Evolutionary conservation across 1,139 yeast genomes (phyloP).

Genomic region (Sugiyamaella novakii): DNA sequence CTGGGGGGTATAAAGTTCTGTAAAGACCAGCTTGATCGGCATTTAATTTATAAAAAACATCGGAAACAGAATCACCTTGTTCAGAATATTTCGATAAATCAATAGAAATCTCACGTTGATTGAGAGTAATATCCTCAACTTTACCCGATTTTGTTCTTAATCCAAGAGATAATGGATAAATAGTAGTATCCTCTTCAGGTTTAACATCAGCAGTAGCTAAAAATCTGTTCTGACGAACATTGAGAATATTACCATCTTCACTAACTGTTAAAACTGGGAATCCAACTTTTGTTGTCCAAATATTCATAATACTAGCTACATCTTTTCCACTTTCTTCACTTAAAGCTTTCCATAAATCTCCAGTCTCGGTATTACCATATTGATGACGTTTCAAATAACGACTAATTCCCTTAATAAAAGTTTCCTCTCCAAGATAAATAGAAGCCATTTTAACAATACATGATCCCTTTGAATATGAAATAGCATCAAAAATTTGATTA

Average conservation of each 20-base stretch:
- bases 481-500: conserved; percentile 84
- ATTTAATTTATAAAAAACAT: conserved; percentile 71
- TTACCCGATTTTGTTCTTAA: conserved; percentile 68
- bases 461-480: conserved; percentile 82
- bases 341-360: conserved; percentile 78
- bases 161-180: conserved; percentile 85
- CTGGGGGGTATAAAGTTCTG: conserved; percentile 74
- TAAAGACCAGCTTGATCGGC: conserved; percentile 83
- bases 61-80: conserved; percentile 33
- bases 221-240: conserved; percentile 71
- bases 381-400: conserved; percentile 68
- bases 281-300: conserved; percentile 84
- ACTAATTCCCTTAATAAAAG: conserved; percentile 76
- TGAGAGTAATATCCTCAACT: conserved; percentile 63
- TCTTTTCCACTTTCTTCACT: conserved; percentile 75
- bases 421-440: conserved; percentile 71
- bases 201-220: conserved; percentile 77
- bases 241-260: conserved; percentile 49
- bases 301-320: conserved; percentile 68
- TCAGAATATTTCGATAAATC: conserved; percentile 36
- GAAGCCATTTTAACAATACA: conserved; percentile 78
- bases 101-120: conserved; percentile 55
- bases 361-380: conserved; percentile 75
- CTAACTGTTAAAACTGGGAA: conserved; percentile 74
- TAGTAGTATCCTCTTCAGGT: conserved; percentile 62